Percentiles rank a stretch among this genome's conserved stretches.
These are phyloP conservation scores for Mortierella polycephala DNA, from an alignment of 371 early-diverging fungal species.

Conservation along the genomic window DNA sequence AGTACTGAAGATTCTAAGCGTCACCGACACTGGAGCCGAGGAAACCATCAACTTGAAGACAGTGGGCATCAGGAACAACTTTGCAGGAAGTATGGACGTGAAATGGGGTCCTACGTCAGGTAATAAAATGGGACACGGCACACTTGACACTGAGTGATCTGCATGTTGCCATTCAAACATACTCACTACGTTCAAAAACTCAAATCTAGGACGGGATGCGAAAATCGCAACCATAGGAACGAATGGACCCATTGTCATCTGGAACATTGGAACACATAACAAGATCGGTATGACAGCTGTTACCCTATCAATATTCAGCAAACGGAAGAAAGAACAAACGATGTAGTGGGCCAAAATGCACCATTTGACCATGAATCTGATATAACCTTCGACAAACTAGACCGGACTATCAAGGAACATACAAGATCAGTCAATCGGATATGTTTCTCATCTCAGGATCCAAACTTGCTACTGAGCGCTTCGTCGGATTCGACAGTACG, in stretches of 20 bases:
- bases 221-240: slow-evolving; percentile 84
- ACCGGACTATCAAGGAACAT: slow-evolving; percentile 82
- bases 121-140: background rate
- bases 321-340: background rate
- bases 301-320: background rate
- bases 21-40: slow-evolving; percentile 64
- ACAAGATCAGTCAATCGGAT: slow-evolving; percentile 83
- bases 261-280: slow-evolving; percentile 56
- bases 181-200: background rate
- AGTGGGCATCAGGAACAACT: slow-evolving; percentile 69
- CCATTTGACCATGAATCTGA: too few relatives aligned
- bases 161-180: too few relatives aligned
- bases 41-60: slow-evolving; percentile 78
- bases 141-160: too few relatives aligned
- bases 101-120: slow-evolving; percentile 74
- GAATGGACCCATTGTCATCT: slow-evolving; percentile 74
- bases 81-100: slow-evolving; percentile 82
- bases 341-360: too few relatives aligned
- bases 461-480: slow-evolving; percentile 76
- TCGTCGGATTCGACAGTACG: slow-evolving; percentile 86
- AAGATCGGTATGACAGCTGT: slow-evolving; percentile 55
- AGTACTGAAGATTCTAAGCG: slow-evolving; percentile 78
- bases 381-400: slow-evolving; percentile 40
- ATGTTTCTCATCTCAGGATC: slow-evolving; percentile 79
- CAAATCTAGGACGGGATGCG: slow-evolving; percentile 52